Percentiles rank a stretch among this genome's conserved stretches.
Evolutionary conservation across 2,329 filamentous ascomycete species (phyloP).

Genomic region (Dactylellina drechsleri): DNA sequence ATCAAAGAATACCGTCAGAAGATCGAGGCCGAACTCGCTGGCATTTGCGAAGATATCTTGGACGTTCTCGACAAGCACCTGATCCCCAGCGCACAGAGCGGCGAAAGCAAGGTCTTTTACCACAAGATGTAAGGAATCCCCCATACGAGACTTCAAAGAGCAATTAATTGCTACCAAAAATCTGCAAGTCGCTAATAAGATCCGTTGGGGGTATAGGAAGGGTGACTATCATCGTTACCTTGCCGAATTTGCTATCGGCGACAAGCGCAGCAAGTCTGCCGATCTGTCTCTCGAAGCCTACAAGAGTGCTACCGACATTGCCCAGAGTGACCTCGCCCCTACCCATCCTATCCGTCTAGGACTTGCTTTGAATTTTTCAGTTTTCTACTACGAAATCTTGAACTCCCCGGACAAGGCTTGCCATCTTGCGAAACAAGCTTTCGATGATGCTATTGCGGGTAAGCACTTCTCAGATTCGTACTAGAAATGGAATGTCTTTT

Average conservation of each 20-base stretch:
- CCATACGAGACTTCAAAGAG: not conserved
- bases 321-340: constrained; percentile 94
- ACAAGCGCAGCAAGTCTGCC: constrained; percentile 89
- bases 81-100: constrained; percentile 93
- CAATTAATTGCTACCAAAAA: not conserved
- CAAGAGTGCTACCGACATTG: constrained; percentile 99
- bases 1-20: constrained; percentile 98
- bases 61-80: constrained; percentile 91
- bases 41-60: constrained; percentile 97
- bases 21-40: constrained; percentile 96
- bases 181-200: constrained; percentile 18
- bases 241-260: constrained; percentile 89
- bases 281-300: constrained; percentile 92
- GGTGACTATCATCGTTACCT: constrained; percentile 97
- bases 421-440: constrained; percentile 98
- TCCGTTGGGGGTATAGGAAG: constrained; percentile 72
- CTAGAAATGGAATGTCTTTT: not conserved
- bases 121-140: constrained; percentile 89
- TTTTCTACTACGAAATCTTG: constrained; percentile 99
- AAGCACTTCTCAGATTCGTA: constrained; percentile 23
- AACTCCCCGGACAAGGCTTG: constrained; percentile 98
- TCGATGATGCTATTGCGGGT: constrained; percentile 94
- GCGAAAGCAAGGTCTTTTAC: constrained; percentile 99
- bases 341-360: constrained; percentile 98
- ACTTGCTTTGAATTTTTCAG: constrained; percentile 98